Evolutionary conservation across 768 basidiomycete genomes (phyloP).

Genomic region (Lanmaoa pseudosensibilis): DNA sequence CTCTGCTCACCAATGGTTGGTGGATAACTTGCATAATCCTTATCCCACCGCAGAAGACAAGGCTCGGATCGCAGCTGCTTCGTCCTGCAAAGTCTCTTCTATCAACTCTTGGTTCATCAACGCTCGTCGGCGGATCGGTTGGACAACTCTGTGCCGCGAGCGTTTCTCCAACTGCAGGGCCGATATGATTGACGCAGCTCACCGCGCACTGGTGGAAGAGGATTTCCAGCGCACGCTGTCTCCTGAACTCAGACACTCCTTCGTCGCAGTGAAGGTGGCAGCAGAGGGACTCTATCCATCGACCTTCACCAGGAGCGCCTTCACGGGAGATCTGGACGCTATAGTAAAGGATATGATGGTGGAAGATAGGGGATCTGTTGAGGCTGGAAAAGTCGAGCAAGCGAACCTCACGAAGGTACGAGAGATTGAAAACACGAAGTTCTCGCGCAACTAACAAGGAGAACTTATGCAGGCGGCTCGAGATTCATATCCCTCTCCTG

Average conservation of each 20-base stretch:
- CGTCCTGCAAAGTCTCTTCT: conserved; percentile 22
- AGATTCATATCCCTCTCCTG: conserved; percentile 21
- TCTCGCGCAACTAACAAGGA: background rate
- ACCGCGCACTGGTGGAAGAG: conserved; percentile 27
- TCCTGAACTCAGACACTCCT: conserved; percentile 24
- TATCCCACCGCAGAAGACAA: conserved; percentile 42
- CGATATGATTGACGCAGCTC: conserved; percentile 32
- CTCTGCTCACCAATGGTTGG: conserved; percentile 42
- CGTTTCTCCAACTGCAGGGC: conserved; percentile 25
- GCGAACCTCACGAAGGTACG: conserved; percentile 2
- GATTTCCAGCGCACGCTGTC: conserved; percentile 11
- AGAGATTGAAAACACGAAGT: background rate
- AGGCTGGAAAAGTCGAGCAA: background rate
- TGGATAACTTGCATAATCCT: conserved; percentile 49
- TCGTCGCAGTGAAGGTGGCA: conserved; percentile 30
- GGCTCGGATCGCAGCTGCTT: conserved; percentile 24
- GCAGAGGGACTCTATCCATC: conserved; percentile 35
- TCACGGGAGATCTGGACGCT: conserved; percentile 30
- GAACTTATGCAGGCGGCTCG: background rate
- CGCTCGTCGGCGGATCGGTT: conserved; percentile 51
- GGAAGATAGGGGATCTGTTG: background rate
- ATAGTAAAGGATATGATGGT: conserved; percentile 32
- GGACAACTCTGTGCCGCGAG: conserved; percentile 43
- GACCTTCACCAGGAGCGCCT: conserved; percentile 25
- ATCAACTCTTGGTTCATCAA: conserved; percentile 51